Base-by-base conservation (phyloP, 2,329 filamentous ascomycete genomes). In the Alternaria conjuncta region DNA sequence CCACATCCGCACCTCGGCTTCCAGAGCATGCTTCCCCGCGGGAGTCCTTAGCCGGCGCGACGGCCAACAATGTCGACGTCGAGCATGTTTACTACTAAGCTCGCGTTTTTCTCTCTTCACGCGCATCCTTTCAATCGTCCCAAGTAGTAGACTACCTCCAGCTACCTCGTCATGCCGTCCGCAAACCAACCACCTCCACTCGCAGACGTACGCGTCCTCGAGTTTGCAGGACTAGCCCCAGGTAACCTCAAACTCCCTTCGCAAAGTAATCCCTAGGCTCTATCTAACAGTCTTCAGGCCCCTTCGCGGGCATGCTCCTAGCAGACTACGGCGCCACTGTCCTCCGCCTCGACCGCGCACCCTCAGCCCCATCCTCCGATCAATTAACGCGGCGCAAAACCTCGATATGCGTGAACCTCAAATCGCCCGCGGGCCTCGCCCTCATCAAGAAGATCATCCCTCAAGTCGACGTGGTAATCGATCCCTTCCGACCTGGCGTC, bases 401-500 rank as follows among this genome's bases (percentile, higher is more conserved):
- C 60, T 96, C 92, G 28, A 89, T 97, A 65, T 86, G 89, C 43
- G 85, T 97, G 4, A 88, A 97, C 81, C 86, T 97, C 56, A 96
- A 96, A 76, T 86, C 87, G 0, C 70, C 86, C 0, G 71, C 80
- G 1, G 94, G 92, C 7, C 77, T 89, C 12, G 84, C 85, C 1
- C 83, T 97, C 7, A 80, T 97, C 57, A 89, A 89, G 64, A 82
- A 85, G 4, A 84, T 97, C 1, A 82, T 91, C 36, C 80, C 82
- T 15, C 77, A 83, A 15, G 85, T 89, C 60, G 95, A 98, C 80
- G 85, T 97, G 36, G 80, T 98, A 26, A 96, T 98, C 78, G 96
- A 98, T 79, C 95, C 96, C 0, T 98, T 94, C 84, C 92, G 95
- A 0, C 95, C 95, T 0, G 93, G 94, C 36, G 93, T 97, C 1